Evolutionary conservation across 2,329 filamentous ascomycete genomes (phyloP).

Genomic region (Arthrobotrys sphaeroides): DNA sequence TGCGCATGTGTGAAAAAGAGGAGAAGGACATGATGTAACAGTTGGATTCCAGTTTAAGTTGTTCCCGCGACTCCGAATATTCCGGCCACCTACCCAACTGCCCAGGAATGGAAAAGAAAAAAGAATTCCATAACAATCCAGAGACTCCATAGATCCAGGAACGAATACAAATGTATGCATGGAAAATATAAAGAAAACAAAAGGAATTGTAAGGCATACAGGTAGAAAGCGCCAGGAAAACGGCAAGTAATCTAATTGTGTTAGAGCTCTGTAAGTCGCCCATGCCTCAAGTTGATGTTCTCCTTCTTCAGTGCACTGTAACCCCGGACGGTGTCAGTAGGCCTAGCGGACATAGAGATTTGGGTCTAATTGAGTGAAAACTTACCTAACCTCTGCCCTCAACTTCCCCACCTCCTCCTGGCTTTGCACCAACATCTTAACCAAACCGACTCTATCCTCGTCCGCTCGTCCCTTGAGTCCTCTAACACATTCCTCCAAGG

Average conservation of each 20-base stretch:
- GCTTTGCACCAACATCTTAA: constrained; percentile 74
- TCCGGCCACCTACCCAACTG: not conserved
- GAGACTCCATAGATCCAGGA: not conserved
- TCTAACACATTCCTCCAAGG: constrained; percentile 82
- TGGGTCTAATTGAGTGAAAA: not conserved
- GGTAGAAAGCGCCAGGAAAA: not conserved
- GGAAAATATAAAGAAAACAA: not conserved
- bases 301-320: constrained; percentile 47
- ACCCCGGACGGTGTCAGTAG: not conserved
- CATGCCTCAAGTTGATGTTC: constrained; percentile 45
- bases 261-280: constrained; percentile 38
- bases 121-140: not conserved
- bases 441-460: constrained; percentile 73
- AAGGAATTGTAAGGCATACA: not conserved
- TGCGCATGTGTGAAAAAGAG: not conserved
- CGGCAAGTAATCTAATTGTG: not conserved
- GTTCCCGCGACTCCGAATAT: not conserved
- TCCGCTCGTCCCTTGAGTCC: constrained; percentile 77
- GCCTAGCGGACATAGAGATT: not conserved
- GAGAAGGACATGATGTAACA: not conserved
- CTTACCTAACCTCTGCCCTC: constrained; percentile 78
- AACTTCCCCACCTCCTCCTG: constrained; percentile 79
- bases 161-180: not conserved
- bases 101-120: not conserved
- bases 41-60: not conserved